These are phyloP conservation scores for Coemansia sp. DNA, from an alignment of 192 early-diverging fungal genomes.

Conservation along the genomic window DNA sequence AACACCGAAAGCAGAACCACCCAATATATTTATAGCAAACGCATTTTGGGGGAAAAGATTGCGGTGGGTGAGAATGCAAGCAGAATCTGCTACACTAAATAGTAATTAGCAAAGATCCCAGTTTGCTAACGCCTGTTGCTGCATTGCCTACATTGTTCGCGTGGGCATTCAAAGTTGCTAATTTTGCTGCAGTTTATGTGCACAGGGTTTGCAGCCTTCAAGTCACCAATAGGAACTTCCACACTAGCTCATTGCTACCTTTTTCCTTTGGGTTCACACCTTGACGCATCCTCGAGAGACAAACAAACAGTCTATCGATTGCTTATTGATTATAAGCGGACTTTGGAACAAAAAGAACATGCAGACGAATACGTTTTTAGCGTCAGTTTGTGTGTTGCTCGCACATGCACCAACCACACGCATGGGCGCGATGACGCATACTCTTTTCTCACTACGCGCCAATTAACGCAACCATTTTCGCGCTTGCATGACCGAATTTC, in stretches of 20 bases:
- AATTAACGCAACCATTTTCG: constrained; percentile 4
- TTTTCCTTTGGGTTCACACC: too few relatives aligned
- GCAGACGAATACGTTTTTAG: neutral
- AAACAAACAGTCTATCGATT: constrained; percentile 16
- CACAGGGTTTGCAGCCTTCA: neutral
- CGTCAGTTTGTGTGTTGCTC: neutral
- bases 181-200: neutral
- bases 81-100: too few relatives aligned
- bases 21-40: too few relatives aligned
- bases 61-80: too few relatives aligned
- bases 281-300: neutral
- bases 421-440: constrained; percentile 1
- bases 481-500: neutral
- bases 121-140: too few relatives aligned
- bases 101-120: too few relatives aligned
- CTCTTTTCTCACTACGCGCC: neutral
- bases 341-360: neutral
- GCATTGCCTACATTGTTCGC: too few relatives aligned
- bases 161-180: too few relatives aligned
- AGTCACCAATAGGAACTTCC: too few relatives aligned
- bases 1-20: neutral
- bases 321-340: constrained; percentile 9
- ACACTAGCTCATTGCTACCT: too few relatives aligned
- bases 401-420: constrained; percentile 1
- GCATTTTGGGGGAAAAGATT: neutral